Base-by-base conservation (phyloP, 2,329 filamentous ascomycete genomes). In the Ceratocystis colombiana region DNA sequence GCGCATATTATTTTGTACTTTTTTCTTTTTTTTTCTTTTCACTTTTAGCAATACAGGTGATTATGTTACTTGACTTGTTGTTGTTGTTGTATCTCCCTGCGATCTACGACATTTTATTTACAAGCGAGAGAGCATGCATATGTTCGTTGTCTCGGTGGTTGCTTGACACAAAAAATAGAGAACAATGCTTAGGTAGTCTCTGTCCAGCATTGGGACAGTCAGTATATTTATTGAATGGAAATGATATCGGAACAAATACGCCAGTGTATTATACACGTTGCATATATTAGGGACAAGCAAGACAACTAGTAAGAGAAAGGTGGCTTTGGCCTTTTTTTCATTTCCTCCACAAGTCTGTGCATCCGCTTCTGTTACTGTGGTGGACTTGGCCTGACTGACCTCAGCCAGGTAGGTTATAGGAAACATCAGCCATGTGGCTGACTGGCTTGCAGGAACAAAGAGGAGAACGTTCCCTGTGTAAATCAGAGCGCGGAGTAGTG, bases 261-360 rank as follows among this genome's bases (percentile, higher is more conserved):
- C 37, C 37, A 41, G 37, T 41, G 37, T 48, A 48, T 48, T 20
- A 48, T 48, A 48, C 17, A 20, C 45, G 45, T 41, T 48, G 45
- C 45, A 48, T 48, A 48, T 20, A 48, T 12, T 12, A 41, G 37
- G 37, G 2, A 41, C 37, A 41, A 41, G 0, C 37, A 41, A 41
- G 37, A 41, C 37, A 41, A 41, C 37, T 12, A 41, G 37, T 41
- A 41, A 10, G 37, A 41, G 37, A 41, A 62, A 28, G 28, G 33
- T 22, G 59, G 41, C 33, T 44, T 62, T 62, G 41, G 59, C 48
- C 41, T 46, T 12, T 46, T 62, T 7, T 46, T 62, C 30, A 48
- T 48, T 25, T 46, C 61, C 28, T 48, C 15, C 30, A 17, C 41
- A 48, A 46, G 41, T 25, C 37, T 25, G 45, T 62, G 22, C 20